A percentile compares a stretch with the other conserved stretches of the same genome.
phyloP scores from a whole-genome alignment of 805 yeast genomes.

The Metschnikowia kofuensis region DNA sequence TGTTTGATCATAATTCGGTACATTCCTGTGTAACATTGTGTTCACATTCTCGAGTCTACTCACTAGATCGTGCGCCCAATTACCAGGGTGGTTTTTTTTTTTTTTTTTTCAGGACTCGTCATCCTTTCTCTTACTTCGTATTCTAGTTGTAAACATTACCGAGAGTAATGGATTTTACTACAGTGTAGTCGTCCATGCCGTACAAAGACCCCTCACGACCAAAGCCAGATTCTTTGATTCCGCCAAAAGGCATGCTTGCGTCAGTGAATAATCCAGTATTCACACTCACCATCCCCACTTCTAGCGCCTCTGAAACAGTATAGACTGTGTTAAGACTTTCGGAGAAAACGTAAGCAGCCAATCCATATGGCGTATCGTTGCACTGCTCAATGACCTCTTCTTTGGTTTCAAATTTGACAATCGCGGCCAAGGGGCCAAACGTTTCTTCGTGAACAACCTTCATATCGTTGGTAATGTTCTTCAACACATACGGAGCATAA shows the following conservation, averaged over 20 bases:
- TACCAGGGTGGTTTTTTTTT: too few species aligned
- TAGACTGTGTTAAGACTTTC: constrained; percentile 49
- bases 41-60: too few species aligned
- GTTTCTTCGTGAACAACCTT: constrained; percentile 56
- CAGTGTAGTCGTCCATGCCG: constrained; percentile 61
- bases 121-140: not conserved
- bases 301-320: constrained; percentile 54
- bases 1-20: too few species aligned
- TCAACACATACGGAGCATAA: constrained; percentile 53
- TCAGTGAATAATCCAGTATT: constrained; percentile 59
- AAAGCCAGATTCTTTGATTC: constrained; percentile 64
- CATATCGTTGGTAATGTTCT: constrained; percentile 50
- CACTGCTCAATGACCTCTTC: constrained; percentile 54
- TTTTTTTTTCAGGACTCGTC: not conserved
- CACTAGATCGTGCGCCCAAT: too few species aligned
- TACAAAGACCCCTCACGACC: constrained; percentile 67
- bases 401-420: constrained; percentile 50
- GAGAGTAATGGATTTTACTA: constrained; percentile 49
- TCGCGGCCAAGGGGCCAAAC: constrained; percentile 63
- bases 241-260: constrained; percentile 56
- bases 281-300: constrained; percentile 64
- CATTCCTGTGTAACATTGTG: too few species aligned
- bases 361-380: constrained; percentile 54
- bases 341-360: constrained; percentile 59
- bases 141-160: constrained; percentile 35